A percentile compares a stretch with the other conserved stretches of the same genome.
Evolutionary conservation across 441 rosid genomes (phyloP).

Genomic region (Rhodomyrtus psidioides): DNA sequence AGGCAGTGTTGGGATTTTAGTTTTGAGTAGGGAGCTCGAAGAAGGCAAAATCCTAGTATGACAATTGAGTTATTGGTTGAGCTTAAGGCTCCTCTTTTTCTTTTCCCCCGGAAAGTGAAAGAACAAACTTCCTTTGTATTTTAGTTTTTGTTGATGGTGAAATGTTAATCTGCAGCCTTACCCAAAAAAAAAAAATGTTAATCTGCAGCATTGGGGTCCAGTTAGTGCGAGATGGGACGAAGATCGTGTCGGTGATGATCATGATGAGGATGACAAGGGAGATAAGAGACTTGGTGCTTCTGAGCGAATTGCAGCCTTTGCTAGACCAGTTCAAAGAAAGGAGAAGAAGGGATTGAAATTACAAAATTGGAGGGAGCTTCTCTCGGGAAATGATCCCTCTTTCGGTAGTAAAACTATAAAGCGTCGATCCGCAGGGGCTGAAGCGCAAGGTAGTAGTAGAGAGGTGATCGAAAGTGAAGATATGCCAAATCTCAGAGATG

Average conservation of each 20-base stretch:
- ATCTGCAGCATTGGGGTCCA: conserved; percentile 61
- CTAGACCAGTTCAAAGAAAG: conserved; percentile 66
- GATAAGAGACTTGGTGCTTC: conserved; percentile 28
- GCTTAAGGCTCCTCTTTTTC: background rate
- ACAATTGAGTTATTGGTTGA: background rate
- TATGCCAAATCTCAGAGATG: background rate
- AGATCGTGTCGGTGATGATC: conserved; percentile 6
- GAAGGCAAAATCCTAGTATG: background rate
- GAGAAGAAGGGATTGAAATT: conserved; percentile 52
- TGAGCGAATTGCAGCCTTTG: conserved; percentile 42
- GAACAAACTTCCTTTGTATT: background rate
- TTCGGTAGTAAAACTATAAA: conserved; percentile 4
- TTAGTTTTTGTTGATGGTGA: conserved; percentile 5
- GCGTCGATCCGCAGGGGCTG: conserved; percentile 11
- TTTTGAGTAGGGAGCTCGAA: background rate
- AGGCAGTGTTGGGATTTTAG: background rate
- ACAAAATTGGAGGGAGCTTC: conserved; percentile 42
- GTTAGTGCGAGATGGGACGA: conserved; percentile 7
- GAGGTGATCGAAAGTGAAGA: conserved; percentile 3
- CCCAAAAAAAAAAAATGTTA: too few species aligned
- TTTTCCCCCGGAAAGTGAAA: too few species aligned
- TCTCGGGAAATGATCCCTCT: conserved; percentile 20
- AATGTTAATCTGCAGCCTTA: conserved; percentile 41
- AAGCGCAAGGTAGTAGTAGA: conserved; percentile 9
- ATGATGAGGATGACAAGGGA: conserved; percentile 23